Percentiles rank a stretch among this genome's conserved stretches.
These are phyloP conservation scores for Arabidopsis hybrid DNA, from an alignment of 441 rosid species.

Conservation along the genomic window DNA sequence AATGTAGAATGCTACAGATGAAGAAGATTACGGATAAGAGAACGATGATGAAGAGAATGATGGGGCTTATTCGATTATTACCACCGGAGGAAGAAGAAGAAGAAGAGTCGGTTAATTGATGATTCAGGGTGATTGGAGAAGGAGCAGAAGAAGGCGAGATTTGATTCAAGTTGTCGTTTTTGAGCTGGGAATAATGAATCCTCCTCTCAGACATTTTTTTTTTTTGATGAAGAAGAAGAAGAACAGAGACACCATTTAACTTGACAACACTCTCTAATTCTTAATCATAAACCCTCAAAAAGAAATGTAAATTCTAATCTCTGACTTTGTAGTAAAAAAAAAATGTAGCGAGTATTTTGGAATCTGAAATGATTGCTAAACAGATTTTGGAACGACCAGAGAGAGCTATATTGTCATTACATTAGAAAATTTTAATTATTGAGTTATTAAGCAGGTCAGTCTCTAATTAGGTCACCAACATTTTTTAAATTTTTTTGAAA, in stretches of 20 bases:
- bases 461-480: slow-evolving; percentile 50
- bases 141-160: slow-evolving; percentile 40
- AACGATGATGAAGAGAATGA: slow-evolving; percentile 57
- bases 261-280: slow-evolving; percentile 20
- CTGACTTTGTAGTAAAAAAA: slow-evolving; percentile 14
- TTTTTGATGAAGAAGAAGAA: slow-evolving; percentile 26
- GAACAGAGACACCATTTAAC: slow-evolving; percentile 45
- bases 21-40: slow-evolving; percentile 63
- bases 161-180: slow-evolving; percentile 28
- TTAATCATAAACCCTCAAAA: slow-evolving; percentile 24
- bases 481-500: not conserved
- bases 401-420: slow-evolving; percentile 32
- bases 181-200: slow-evolving; percentile 39
- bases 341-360: slow-evolving; percentile 36
- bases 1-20: slow-evolving; percentile 67
- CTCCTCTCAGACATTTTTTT: slow-evolving; percentile 52
- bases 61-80: slow-evolving; percentile 54
- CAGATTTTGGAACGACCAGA: slow-evolving; percentile 41
- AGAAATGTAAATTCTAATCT: not conserved
- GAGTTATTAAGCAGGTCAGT: not conserved
- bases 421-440: slow-evolving; percentile 23
- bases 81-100: slow-evolving; percentile 48
- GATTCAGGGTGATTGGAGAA: slow-evolving; percentile 51
- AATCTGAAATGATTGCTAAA: slow-evolving; percentile 47
- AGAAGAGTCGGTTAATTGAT: slow-evolving; percentile 55